Evolutionary conservation across 2,329 filamentous ascomycete species (phyloP).

Genomic region (Rhynchosporium secalis): DNA sequence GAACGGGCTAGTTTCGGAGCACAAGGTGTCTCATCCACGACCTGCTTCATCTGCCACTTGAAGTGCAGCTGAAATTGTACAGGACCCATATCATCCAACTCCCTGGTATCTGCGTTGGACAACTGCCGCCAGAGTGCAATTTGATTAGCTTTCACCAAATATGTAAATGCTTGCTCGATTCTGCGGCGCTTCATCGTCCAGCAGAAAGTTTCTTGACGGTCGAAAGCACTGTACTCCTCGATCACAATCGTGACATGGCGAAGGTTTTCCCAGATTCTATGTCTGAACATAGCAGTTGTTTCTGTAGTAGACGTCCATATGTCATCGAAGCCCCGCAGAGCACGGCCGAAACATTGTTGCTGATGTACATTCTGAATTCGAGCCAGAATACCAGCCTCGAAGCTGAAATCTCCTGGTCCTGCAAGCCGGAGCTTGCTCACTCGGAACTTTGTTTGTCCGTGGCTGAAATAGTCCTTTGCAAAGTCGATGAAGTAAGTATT

Average conservation of each 20-base stretch:
- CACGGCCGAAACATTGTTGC: neutral
- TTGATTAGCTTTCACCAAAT: no score
- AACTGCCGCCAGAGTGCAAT: no score
- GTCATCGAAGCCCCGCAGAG: neutral
- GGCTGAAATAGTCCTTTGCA: neutral
- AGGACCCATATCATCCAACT: no score
- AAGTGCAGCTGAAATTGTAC: no score
- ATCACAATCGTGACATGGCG: neutral
- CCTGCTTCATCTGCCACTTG: no score
- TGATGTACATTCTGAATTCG: neutral
- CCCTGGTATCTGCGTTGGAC: no score
- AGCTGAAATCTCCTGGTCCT: neutral
- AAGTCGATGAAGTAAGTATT: neutral
- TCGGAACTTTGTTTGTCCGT: neutral
- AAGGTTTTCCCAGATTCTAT: neutral
- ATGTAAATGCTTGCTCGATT: no score
- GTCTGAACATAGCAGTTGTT: neutral
- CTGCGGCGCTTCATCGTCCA: no score
- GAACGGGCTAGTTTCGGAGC: no score
- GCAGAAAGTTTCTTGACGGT: no score
- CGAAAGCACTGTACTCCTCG: no score
- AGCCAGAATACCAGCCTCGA: neutral
- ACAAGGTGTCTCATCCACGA: no score
- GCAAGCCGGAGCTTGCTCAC: neutral
- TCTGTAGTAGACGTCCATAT: neutral